Base-by-base conservation (phyloP, 176 grass and related monocot genomes). In the Oryza glaberrima region DNA sequence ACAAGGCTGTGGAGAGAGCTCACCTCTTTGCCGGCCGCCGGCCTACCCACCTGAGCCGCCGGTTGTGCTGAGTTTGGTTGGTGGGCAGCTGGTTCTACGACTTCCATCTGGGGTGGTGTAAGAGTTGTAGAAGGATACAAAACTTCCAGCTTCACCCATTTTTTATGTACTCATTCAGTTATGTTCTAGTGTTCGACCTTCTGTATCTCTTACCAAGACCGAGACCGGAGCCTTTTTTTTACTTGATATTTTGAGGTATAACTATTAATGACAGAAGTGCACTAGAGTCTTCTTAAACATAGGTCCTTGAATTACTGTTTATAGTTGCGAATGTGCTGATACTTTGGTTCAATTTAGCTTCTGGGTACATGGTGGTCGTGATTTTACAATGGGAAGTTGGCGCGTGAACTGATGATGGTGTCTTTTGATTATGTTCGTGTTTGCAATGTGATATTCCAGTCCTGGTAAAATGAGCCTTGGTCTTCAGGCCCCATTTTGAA, bases 61-160 rank as follows among this genome's bases (percentile, higher is more conserved):
- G 34, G 34, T 35, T 35, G 34, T 35, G 34, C 34, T 35, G 34
- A 36, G 96, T 84, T 74, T 98, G 13, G 88, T 98, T 22, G 96
- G 89, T 60, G 96, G 96, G 19, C 93, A 98, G 68, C 85, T 98
- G 81, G 91, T 94, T 66, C 96, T 98, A 60, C 87, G 96, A 41
- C 96, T 98, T 81, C 96, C 96, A 25, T 95, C 96, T 0, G 96
- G 96, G 74, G 93, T 98, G 35, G 96, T 98, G 80, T 98, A 87
- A 90, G 75, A 82, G 48, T 28, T 73, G 82, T 45, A 85, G 35
- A 36, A 40, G 32, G 43, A 73, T 78, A 63, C 65, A 82, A 14
- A 74, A 32, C 19, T 72, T 60, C 2, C 36, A 36, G 52, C 64
- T 63, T 69, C 64, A 56, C 28, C 72, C 30, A 75, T 85, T 91